Base-by-base conservation (phyloP, 305 asterid genomes). In the Stenogyne calaminthoides region DNA sequence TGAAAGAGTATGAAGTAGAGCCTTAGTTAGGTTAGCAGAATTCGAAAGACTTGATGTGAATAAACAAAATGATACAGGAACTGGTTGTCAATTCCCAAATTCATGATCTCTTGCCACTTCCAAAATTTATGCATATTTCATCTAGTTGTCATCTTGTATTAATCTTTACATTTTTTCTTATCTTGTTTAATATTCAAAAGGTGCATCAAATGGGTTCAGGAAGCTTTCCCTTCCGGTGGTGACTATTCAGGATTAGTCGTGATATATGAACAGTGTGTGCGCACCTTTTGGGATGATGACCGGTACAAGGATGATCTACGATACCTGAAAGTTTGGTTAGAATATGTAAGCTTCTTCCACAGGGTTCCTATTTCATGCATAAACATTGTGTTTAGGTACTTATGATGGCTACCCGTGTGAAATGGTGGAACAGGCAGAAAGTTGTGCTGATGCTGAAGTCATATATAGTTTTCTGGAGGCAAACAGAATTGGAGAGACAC, bases 141-240 rank as follows among this genome's bases (percentile, higher is more conserved):
- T 49, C 10, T 49, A 15, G 22, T 49, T 49, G 56, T 4, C 22
- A 49, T 49, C 56, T 49, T 7, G 22, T 49, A 52, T 18, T 37
- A 36, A 55, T 12, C 22, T 6, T 25, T 52, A 15, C 36, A 32
- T 15, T 22, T 54, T n/a, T 6, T 32, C 15, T 71, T 57, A 36
- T 60, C 29, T 68, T 16, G 47, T 69, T 61, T 29, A 70, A 32
- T 40, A 69, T 77, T 40, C 29, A 12, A 74, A 80, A 86, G 98
- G 89, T 94, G 98, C 88, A 88, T 94, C 81, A 88, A 91, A 72
- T 94, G 98, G 98, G 91, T 94, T 57, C 98, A 91, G 81, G 98
- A 93, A 85, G 85, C 94, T 75, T 93, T 91, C 83, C 98, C 97
- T 80, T 82, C 96, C 2, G 97, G 94, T 37, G 98, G 98, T 18